phyloP scores from a whole-genome alignment of 495 filamentous ascomycete species.

The Penicillium egyptiacum region DNA sequence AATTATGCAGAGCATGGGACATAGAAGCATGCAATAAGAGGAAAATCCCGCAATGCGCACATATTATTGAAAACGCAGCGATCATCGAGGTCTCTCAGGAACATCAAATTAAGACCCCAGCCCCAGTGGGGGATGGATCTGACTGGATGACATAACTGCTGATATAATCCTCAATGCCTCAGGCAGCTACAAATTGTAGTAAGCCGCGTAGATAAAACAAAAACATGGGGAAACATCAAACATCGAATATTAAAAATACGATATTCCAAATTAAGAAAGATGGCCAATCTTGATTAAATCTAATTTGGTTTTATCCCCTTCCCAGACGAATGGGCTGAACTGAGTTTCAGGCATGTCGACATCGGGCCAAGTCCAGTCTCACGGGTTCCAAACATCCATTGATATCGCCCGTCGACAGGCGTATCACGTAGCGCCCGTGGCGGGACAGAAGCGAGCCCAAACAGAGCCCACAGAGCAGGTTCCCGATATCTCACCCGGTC shows the following conservation, averaged over 20 bases:
- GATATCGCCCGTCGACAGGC: slow-evolving; percentile 44
- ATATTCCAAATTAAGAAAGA: slow-evolving; percentile 1
- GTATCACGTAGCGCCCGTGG: slow-evolving; percentile 38
- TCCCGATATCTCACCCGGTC: not conserved
- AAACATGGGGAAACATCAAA: not conserved
- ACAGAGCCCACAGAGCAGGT: slow-evolving; percentile 7
- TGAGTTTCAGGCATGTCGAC: slow-evolving; percentile 28
- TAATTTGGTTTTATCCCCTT: not conserved
- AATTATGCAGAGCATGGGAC: not conserved
- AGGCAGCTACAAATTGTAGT: not conserved
- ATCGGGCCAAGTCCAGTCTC: slow-evolving; percentile 34
- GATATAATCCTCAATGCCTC: not conserved
- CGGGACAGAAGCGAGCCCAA: slow-evolving; percentile 44
- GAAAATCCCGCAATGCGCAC: not conserved
- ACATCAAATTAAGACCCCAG: not conserved
- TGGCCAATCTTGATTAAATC: not conserved
- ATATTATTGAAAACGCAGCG: slow-evolving; percentile 2
- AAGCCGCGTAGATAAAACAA: not conserved
- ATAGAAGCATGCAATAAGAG: slow-evolving; percentile 6
- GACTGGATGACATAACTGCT: not conserved
- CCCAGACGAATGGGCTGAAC: not conserved
- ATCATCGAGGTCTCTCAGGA: not conserved
- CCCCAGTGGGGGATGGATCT: not conserved
- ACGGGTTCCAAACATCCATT: slow-evolving; percentile 48
- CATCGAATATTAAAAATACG: not conserved